Evolutionary conservation across 2,329 filamentous ascomycete species (phyloP).

Genomic region (Whalleya microplaca): DNA sequence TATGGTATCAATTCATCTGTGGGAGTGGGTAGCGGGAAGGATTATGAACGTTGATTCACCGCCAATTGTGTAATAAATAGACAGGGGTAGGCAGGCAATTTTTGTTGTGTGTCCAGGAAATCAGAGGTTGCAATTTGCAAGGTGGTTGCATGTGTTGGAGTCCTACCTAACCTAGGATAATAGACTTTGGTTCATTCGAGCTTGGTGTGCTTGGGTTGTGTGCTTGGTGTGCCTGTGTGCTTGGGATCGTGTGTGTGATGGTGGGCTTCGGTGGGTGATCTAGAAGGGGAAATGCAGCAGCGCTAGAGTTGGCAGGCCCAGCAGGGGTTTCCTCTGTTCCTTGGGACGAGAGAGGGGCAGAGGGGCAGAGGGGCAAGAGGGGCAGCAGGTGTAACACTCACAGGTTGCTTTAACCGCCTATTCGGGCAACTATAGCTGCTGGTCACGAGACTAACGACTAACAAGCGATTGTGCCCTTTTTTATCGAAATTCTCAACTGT

Average conservation of each 20-base stretch:
- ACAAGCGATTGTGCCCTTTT: no score
- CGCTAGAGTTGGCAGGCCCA: not conserved
- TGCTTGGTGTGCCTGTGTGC: no score
- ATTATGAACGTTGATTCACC: constrained; percentile 29
- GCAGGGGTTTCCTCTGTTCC: not conserved
- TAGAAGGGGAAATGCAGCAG: not conserved
- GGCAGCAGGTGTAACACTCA: no score
- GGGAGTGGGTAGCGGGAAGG: constrained; percentile 18
- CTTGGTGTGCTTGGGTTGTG: no score
- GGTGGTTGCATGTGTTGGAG: not conserved
- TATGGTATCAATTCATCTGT: constrained; percentile 21
- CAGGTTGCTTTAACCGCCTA: not conserved
- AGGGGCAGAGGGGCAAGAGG: no score
- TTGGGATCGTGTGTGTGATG: no score
- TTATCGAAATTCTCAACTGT: no score
- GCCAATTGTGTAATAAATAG: constrained; percentile 28
- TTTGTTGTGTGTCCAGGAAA: not conserved
- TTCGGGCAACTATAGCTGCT: not conserved
- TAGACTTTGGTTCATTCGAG: not conserved
- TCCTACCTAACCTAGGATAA: not conserved
- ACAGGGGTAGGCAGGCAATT: constrained; percentile 14
- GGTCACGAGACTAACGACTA: not conserved
- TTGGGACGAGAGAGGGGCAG: not conserved
- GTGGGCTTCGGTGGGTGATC: not conserved
- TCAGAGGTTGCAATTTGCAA: no score